Evolutionary conservation across 768 basidiomycete species (phyloP).

Genomic region (Leccinellum rugosiceps): DNA sequence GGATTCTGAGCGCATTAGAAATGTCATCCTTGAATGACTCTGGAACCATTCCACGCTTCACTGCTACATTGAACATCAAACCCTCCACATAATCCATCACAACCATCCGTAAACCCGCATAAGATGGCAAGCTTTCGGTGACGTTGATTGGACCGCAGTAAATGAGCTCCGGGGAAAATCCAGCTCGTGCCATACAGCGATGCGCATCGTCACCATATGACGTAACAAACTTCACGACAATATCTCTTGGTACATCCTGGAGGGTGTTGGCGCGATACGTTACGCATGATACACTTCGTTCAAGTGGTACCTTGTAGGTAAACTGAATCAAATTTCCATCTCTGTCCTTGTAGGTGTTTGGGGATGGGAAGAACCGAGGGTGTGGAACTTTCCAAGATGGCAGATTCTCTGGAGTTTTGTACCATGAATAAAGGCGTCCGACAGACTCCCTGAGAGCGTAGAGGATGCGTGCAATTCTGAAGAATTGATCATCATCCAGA

Average conservation of each 20-base stretch:
- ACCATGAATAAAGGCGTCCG: slow-evolving; percentile 17
- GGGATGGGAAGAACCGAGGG: slow-evolving; percentile 24
- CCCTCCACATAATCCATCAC: slow-evolving; percentile 38
- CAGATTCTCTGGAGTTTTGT: no score
- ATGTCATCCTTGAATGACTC: no score
- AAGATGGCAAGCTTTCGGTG: slow-evolving; percentile 4
- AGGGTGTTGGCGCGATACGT: slow-evolving; percentile 22
- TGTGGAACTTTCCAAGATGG: no score
- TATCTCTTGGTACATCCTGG: not conserved
- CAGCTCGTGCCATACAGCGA: slow-evolving; percentile 24
- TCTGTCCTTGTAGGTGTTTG: not conserved
- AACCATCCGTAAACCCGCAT: slow-evolving; percentile 31
- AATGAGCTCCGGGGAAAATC: slow-evolving; percentile 29
- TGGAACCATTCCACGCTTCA: no score
- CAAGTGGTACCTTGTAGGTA: slow-evolving; percentile 20
- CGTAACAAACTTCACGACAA: slow-evolving; percentile 39
- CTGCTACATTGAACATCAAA: not conserved
- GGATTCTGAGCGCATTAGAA: no score
- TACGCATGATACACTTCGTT: slow-evolving; percentile 16
- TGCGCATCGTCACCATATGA: slow-evolving; percentile 34
- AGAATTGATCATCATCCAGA: slow-evolving; percentile 12
- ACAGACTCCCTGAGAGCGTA: slow-evolving; percentile 20
- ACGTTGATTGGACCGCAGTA: slow-evolving; percentile 27
- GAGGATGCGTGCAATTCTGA: slow-evolving; percentile 19
- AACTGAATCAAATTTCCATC: slow-evolving; percentile 16